phyloP scores from a whole-genome alignment of 371 early-diverging fungal species.

The Mortierella sp. region DNA sequence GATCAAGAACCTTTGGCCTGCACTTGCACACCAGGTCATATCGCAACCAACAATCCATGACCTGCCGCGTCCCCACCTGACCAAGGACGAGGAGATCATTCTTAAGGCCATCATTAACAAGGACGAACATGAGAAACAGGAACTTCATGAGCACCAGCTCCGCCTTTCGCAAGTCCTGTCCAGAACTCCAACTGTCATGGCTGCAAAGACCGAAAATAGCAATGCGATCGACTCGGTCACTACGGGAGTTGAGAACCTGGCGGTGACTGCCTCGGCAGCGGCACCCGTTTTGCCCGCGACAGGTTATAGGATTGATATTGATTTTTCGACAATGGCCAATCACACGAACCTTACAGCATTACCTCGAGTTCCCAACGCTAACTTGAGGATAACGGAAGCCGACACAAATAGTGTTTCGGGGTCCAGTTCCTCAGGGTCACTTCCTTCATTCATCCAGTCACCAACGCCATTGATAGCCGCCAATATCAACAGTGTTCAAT shows the following conservation, averaged over 20 bases:
- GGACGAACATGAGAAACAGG: constrained; percentile 20
- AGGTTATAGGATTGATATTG: constrained; percentile 59
- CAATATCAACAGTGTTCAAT: constrained; percentile 60
- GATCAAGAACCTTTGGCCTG: constrained; percentile 88
- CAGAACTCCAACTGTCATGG: not conserved
- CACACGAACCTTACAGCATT: constrained; percentile 72
- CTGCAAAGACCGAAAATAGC: not conserved
- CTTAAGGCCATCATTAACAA: constrained; percentile 27
- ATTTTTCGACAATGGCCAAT: constrained; percentile 62
- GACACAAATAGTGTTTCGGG: constrained; percentile 12
- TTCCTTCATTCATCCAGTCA: constrained; percentile 60
- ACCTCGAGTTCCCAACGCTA: constrained; percentile 68
- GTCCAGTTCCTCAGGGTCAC: constrained; percentile 14
- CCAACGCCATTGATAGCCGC: constrained; percentile 61
- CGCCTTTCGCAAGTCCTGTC: constrained; percentile 3
- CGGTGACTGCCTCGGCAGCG: constrained; percentile 4
- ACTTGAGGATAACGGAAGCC: constrained; percentile 55
- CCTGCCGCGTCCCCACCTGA: constrained; percentile 41
- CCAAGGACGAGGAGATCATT: constrained; percentile 24
- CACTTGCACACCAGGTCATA: constrained; percentile 62
- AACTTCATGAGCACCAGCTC: not conserved
- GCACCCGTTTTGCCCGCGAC: constrained; percentile 4
- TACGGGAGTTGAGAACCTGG: constrained; percentile 9
- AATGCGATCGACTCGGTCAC: not conserved
- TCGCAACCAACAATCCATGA: constrained; percentile 30